Evolutionary conservation across 805 yeast species (phyloP).

Genomic region (Candida khao-thaluensis): DNA sequence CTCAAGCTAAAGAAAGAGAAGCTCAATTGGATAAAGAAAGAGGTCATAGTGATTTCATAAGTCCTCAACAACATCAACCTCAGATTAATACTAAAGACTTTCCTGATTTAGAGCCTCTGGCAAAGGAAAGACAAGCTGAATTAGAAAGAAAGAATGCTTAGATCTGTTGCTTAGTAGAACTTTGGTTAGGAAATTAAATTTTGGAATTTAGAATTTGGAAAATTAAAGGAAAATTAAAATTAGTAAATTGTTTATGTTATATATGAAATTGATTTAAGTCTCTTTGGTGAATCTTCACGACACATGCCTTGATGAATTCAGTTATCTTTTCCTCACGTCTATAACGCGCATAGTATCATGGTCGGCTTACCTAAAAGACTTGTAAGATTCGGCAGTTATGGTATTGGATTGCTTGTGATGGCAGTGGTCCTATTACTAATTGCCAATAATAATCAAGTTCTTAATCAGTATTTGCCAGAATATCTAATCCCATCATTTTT

Average conservation of each 20-base stretch:
- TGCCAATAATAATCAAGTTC: constrained; percentile 40
- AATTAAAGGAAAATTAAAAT: too few relatives aligned
- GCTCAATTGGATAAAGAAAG: constrained; percentile 14
- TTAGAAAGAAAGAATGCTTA: constrained; percentile 11
- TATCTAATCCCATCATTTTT: constrained; percentile 37
- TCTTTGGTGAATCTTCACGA: too few relatives aligned
- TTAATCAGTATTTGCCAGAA: constrained; percentile 25
- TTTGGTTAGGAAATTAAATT: too few relatives aligned
- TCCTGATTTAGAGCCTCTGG: constrained; percentile 35
- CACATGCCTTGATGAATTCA: too few relatives aligned
- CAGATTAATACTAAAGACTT: constrained; percentile 22
- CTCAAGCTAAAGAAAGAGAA: constrained; percentile 27
- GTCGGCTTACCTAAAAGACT: constrained; percentile 31
- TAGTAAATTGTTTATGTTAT: too few relatives aligned
- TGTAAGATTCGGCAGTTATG: constrained; percentile 27
- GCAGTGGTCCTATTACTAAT: constrained; percentile 28
- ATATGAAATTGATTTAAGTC: too few relatives aligned
- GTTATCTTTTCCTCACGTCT: too few relatives aligned
- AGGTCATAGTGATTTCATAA: not conserved
- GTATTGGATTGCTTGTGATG: constrained; percentile 17
- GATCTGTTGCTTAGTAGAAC: too few relatives aligned
- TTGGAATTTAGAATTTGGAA: too few relatives aligned
- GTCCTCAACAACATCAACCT: constrained; percentile 25
- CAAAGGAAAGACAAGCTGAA: constrained; percentile 23
- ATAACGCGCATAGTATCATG: too few relatives aligned